Evolutionary conservation across 1,139 yeast species (phyloP).

Genomic region (Kurtzmaniella quercitrusa): DNA sequence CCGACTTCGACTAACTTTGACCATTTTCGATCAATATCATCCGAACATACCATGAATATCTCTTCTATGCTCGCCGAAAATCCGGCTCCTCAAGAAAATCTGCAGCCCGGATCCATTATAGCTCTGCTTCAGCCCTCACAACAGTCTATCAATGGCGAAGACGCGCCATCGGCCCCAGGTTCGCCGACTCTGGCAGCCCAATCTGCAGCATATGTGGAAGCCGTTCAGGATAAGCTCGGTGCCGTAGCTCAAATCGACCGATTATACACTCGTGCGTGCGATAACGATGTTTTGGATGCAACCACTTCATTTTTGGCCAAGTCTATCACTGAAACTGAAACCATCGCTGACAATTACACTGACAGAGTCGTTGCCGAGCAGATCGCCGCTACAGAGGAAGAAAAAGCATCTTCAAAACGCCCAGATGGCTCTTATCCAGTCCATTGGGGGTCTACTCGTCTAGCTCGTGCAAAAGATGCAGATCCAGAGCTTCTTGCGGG

Average conservation of each 20-base stretch:
- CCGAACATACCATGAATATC: constrained; percentile 26
- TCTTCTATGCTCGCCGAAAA: constrained; percentile 38
- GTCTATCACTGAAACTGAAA: constrained; percentile 22
- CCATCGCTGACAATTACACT: constrained; percentile 28
- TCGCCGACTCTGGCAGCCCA: not conserved
- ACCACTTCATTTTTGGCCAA: constrained; percentile 25
- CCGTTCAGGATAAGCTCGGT: constrained; percentile 5
- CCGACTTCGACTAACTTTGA: not conserved
- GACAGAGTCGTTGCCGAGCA: constrained; percentile 37
- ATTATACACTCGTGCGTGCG: constrained; percentile 22
- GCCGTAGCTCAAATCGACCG: constrained; percentile 28
- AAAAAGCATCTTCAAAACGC: not conserved
- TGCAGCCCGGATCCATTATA: not conserved
- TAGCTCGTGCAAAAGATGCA: constrained; percentile 3
- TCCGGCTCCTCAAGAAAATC: not conserved
- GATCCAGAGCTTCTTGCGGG: not conserved
- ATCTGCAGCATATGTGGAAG: constrained; percentile 2
- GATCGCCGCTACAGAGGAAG: constrained; percentile 12
- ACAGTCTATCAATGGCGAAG: not conserved
- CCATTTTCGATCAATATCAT: not conserved
- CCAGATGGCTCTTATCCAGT: not conserved
- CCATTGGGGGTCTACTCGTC: not conserved
- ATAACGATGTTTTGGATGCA: constrained; percentile 23
- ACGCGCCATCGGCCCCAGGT: not conserved
- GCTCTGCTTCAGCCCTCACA: not conserved